Conservation (phyloP, 139 green algal genomes). For the Choricystis sp. region DNA sequence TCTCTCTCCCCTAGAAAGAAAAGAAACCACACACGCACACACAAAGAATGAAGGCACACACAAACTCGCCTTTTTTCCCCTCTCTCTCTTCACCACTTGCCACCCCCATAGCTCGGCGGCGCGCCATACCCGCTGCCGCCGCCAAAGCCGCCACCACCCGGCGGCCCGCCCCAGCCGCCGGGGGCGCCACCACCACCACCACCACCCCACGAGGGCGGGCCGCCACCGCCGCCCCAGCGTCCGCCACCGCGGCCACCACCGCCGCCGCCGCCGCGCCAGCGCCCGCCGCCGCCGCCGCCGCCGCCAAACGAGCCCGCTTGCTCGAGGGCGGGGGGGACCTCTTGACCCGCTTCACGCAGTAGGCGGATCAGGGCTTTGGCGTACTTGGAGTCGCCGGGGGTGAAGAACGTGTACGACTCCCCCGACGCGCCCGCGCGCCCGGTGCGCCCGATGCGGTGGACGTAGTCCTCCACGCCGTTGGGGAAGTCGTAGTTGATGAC, state of each 20-base stretch:
- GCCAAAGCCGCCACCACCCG: neutral
- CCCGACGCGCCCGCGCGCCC: constrained; percentile 42
- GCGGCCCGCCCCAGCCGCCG: constrained; percentile 1
- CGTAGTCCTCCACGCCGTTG: constrained; percentile 79
- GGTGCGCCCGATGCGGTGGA: constrained; percentile 69
- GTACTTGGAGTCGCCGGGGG: constrained; percentile 39
- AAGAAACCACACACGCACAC: neutral
- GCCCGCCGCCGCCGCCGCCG: constrained; percentile 15
- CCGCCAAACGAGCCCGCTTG: constrained; percentile 21
- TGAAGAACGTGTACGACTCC: constrained; percentile 73
- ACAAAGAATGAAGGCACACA: neutral
- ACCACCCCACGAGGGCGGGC: constrained; percentile 5
- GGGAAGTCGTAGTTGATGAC: constrained; percentile 86
- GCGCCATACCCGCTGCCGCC: constrained; percentile 7
- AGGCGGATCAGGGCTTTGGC: constrained; percentile 53
- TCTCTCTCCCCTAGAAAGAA: too few relatives aligned
- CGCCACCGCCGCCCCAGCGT: constrained; percentile 4
- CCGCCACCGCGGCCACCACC: constrained; percentile 10
- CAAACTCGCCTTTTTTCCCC: too few relatives aligned
- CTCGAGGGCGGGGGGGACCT: constrained; percentile 26
- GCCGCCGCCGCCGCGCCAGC: constrained; percentile 7
- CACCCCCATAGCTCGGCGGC: too few relatives aligned
- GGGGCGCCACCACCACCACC: constrained; percentile 2
- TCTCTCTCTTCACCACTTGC: neutral
- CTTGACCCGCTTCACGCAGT: constrained; percentile 57